phyloP scores from a whole-genome alignment of 441 rosid genomes.

The Aquilaria agallochum region DNA sequence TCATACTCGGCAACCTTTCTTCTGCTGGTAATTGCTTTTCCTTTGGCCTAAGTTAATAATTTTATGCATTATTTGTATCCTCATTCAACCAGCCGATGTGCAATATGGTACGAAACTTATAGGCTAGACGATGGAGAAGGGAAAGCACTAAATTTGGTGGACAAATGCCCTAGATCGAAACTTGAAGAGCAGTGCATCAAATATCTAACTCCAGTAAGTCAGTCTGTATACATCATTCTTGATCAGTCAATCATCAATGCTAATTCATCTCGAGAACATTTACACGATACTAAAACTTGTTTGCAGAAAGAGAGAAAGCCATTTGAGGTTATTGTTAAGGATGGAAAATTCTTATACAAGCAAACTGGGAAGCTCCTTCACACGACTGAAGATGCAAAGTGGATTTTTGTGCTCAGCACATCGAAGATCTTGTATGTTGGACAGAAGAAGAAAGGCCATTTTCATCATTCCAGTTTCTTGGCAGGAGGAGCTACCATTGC shows the following conservation, averaged over 20 bases:
- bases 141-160: conserved; percentile 59
- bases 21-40: conserved; percentile 58
- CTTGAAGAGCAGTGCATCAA: conserved; percentile 88
- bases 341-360: conserved; percentile 51
- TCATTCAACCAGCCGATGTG: conserved; percentile 9
- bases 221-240: too few species aligned
- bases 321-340: conserved; percentile 41
- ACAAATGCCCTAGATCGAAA: conserved; percentile 58
- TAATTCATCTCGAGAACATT: conserved; percentile 13
- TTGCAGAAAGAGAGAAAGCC: conserved; percentile 51
- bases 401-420: conserved; percentile 91
- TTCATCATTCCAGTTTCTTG: conserved; percentile 95
- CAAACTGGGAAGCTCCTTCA: conserved; percentile 56
- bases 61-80: neutral
- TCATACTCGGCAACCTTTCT: conserved; percentile 84
- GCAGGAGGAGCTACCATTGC: conserved; percentile 87
- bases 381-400: conserved; percentile 57
- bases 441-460: conserved; percentile 72
- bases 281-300: conserved; percentile 4
- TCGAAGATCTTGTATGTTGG: conserved; percentile 68
- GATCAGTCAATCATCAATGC: neutral
- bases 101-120: conserved; percentile 16
- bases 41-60: neutral
- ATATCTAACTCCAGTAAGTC: conserved; percentile 51
- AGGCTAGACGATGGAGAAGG: conserved; percentile 98